phyloP scores from a whole-genome alignment of 164 flowering plant genomes.

The Magnolia changhungtana region DNA sequence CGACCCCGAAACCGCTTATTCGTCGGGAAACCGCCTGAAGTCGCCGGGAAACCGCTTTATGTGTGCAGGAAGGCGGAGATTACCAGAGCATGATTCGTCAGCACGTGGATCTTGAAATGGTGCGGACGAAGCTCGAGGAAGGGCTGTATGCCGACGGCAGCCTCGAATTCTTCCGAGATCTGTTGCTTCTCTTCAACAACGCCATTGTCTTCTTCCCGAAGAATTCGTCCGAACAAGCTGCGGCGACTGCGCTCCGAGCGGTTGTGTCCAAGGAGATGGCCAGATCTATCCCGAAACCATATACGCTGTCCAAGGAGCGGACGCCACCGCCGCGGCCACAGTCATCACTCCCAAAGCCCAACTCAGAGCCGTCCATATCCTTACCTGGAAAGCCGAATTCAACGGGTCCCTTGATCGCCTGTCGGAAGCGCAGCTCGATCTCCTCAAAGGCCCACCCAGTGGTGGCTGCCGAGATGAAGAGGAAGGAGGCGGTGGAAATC shows the following conservation, averaged over 20 bases:
- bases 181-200: slow-evolving; percentile 66
- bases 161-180: slow-evolving; percentile 51
- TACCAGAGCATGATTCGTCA: slow-evolving; percentile 51
- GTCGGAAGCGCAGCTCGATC: slow-evolving; percentile 25
- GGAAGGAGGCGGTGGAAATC: neutral
- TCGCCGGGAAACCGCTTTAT: neutral
- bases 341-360: neutral
- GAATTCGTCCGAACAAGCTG: slow-evolving; percentile 36
- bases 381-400: slow-evolving; percentile 5
- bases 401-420: slow-evolving; percentile 7
- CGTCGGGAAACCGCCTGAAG: too few species aligned
- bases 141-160: slow-evolving; percentile 41
- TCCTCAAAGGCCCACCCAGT: slow-evolving; percentile 4
- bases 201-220: slow-evolving; percentile 48
- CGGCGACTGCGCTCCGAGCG: slow-evolving; percentile 48
- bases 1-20: too few species aligned
- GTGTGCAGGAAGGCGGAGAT: slow-evolving; percentile 39
- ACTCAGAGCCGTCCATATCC: neutral
- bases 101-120: slow-evolving; percentile 56
- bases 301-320: neutral
- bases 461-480: slow-evolving; percentile 6
- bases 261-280: slow-evolving; percentile 40
- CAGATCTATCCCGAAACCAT: neutral
- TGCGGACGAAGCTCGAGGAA: slow-evolving; percentile 38
- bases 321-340: slow-evolving; percentile 7